These are phyloP conservation scores for Solanum piurae DNA, from an alignment of 257 asterid species.

Conservation along the genomic window DNA sequence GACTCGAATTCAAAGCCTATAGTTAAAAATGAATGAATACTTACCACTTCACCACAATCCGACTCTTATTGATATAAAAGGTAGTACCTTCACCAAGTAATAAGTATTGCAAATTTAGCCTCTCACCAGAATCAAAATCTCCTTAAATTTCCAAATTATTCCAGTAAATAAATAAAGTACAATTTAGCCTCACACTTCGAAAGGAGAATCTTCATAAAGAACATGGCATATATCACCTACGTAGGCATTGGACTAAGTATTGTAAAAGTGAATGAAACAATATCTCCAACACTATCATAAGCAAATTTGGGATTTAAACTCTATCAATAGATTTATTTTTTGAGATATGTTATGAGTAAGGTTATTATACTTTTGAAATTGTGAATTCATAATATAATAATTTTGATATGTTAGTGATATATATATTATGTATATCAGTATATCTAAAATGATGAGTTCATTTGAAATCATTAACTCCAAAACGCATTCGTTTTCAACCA, in stretches of 20 bases:
- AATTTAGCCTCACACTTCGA: neutral
- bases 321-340: neutral
- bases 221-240: neutral
- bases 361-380: neutral
- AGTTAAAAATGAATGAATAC: rapidly evolving
- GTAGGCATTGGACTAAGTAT: neutral
- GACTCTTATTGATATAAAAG: neutral
- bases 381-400: neutral
- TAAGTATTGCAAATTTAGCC: neutral
- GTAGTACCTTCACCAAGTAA: neutral
- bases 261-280: neutral
- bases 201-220: neutral
- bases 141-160: neutral
- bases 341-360: neutral
- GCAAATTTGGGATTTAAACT: no score
- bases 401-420: neutral
- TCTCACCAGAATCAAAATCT: neutral
- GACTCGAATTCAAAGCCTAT: no score
- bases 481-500: neutral
- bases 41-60: no score
- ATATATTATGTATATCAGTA: neutral
- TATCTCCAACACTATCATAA: neutral
- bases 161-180: neutral
- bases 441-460: neutral
- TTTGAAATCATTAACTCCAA: neutral